Conservation (phyloP, 768 basidiomycete genomes). For the Dacryopinax spathularia region DNA sequence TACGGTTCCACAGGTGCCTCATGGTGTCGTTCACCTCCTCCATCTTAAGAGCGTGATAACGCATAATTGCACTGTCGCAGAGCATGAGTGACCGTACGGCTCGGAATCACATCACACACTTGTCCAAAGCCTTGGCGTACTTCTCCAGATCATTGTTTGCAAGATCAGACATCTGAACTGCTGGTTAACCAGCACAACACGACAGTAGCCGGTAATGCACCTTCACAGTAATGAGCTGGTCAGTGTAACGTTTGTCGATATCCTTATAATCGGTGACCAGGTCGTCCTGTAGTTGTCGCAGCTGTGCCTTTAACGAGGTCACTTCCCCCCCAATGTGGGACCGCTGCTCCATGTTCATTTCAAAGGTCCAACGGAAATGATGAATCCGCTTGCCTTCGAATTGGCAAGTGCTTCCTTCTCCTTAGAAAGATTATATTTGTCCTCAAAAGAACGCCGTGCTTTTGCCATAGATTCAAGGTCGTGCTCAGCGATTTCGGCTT, state of each 20-base stretch:
- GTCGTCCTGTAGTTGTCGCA: slow-evolving; percentile 52
- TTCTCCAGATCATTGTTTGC: slow-evolving; percentile 95
- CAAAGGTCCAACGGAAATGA: background rate
- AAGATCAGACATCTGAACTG: slow-evolving; percentile 80
- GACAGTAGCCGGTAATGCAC: slow-evolving; percentile 27
- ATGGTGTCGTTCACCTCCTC: slow-evolving; percentile 98
- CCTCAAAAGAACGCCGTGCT: slow-evolving; percentile 71
- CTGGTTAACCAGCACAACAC: background rate
- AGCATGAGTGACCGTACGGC: slow-evolving; percentile 4
- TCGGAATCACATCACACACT: slow-evolving; percentile 36
- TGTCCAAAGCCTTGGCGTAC: slow-evolving; percentile 92
- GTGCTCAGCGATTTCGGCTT: slow-evolving; percentile 53
- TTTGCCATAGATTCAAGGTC: slow-evolving; percentile 80
- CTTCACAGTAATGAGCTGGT: slow-evolving; percentile 90
- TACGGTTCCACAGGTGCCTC: slow-evolving; percentile 95
- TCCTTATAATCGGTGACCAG: slow-evolving; percentile 68
- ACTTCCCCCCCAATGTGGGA: slow-evolving; percentile 76
- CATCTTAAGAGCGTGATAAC: slow-evolving; percentile 95
- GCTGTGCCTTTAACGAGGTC: slow-evolving; percentile 51
- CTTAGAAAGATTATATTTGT: slow-evolving; percentile 58
- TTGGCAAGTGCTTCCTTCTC: slow-evolving; percentile 58
- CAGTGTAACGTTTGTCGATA: slow-evolving; percentile 69
- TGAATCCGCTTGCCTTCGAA: slow-evolving; percentile 36
- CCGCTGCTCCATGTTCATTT: slow-evolving; percentile 34
- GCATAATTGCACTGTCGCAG: slow-evolving; percentile 82